A percentile compares a stretch with the other conserved stretches of the same genome.
phyloP scores from a whole-genome alignment of 371 early-diverging fungal genomes.

The Rhizopus sp. region DNA sequence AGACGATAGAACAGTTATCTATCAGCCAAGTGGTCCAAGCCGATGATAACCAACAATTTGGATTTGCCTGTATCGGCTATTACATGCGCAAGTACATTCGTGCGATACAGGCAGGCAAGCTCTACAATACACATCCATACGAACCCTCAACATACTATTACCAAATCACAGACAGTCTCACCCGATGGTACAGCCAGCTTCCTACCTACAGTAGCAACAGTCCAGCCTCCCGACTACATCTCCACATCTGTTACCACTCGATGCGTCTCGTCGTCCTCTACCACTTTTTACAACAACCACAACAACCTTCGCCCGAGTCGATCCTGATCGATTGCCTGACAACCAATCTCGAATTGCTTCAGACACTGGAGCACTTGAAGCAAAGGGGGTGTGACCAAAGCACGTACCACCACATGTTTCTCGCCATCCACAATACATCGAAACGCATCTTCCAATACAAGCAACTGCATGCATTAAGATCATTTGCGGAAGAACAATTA shows the following conservation, averaged over 20 bases:
- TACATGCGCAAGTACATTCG: slow-evolving; percentile 48
- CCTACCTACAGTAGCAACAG: slow-evolving; percentile 11
- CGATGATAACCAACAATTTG: slow-evolving; percentile 13
- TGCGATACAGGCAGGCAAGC: slow-evolving; percentile 24
- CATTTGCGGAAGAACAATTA: slow-evolving; percentile 35
- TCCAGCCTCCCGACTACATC: slow-evolving; percentile 25
- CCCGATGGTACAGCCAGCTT: slow-evolving; percentile 28
- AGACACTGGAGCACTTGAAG: slow-evolving; percentile 33
- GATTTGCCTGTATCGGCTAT: slow-evolving; percentile 32
- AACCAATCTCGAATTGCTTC: slow-evolving; percentile 37
- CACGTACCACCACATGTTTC: slow-evolving; percentile 56
- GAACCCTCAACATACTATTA: slow-evolving; percentile 34
- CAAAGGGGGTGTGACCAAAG: slow-evolving; percentile 48
- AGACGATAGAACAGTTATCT: background rate
- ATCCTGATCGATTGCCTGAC: slow-evolving; percentile 39
- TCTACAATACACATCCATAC: slow-evolving; percentile 15
- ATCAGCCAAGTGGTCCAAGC: background rate
- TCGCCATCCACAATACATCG: slow-evolving; percentile 48
- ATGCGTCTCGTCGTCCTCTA: slow-evolving; percentile 46
- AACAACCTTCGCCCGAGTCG: slow-evolving; percentile 21
- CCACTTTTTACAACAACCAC: slow-evolving; percentile 33
- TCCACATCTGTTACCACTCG: slow-evolving; percentile 46
- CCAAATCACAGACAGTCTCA: slow-evolving; percentile 30
- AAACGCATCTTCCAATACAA: slow-evolving; percentile 31
- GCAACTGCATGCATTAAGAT: background rate